Conservation (phyloP, 2,329 filamentous ascomycete genomes). For the Fusarium sp. region DNA sequence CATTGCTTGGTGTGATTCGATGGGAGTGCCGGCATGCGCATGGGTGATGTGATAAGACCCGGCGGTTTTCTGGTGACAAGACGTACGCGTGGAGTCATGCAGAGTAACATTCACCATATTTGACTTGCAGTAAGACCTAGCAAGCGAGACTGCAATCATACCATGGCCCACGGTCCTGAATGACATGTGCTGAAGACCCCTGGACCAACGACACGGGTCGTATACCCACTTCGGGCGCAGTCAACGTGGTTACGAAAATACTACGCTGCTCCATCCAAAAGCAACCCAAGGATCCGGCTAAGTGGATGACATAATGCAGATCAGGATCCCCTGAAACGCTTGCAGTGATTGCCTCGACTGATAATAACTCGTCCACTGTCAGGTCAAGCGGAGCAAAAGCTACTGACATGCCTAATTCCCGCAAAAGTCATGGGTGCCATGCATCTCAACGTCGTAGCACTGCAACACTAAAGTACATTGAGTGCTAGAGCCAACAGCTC, state of each 20-base stretch:
- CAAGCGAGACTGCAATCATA: not conserved
- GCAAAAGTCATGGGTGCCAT: not conserved
- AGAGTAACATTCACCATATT: not conserved
- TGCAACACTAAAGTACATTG: not conserved
- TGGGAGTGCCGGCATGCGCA: not conserved
- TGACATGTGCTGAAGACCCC: not conserved
- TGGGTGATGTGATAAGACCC: not conserved
- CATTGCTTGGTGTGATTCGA: not conserved
- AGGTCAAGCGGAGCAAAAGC: not conserved
- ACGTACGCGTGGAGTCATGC: not conserved
- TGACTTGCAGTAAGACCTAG: not conserved
- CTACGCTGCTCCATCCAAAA: not conserved
- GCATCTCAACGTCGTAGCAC: not conserved
- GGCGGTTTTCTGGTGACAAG: not conserved
- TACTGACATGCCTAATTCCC: slow-evolving; percentile 9
- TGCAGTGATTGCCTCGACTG: slow-evolving; percentile 2
- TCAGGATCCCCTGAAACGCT: slow-evolving; percentile 9
- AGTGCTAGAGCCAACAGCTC: slow-evolving; percentile 19
- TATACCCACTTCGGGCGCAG: slow-evolving; percentile 1
- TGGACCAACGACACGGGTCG: not conserved
- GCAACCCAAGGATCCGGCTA: not conserved
- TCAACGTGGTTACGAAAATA: not conserved
- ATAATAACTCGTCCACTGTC: not conserved
- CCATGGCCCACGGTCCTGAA: not conserved
- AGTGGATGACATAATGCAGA: slow-evolving; percentile 14